Percentiles rank a stretch among this genome's conserved stretches.
Evolutionary conservation across 2,329 filamentous ascomycete genomes (phyloP).

Genomic region (Orbilia quercus): DNA sequence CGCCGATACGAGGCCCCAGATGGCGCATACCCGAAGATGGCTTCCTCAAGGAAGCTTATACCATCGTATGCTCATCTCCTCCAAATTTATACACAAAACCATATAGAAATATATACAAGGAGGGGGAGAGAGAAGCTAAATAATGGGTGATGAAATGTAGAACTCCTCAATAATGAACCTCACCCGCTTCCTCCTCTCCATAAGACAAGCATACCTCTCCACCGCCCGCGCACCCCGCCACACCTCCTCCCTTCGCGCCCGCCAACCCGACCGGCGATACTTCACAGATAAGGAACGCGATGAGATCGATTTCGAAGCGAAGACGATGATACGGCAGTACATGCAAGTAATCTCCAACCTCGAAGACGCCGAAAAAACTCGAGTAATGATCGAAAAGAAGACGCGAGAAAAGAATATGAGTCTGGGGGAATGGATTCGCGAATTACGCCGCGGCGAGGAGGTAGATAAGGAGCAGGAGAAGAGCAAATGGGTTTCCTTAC

Average conservation of each 20-base stretch:
- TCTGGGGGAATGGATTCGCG: conserved; percentile 70
- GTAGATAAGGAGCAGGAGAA: conserved; percentile 78
- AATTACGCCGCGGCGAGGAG: conserved; percentile 73
- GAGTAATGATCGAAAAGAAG: conserved; percentile 78
- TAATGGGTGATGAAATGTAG: no score
- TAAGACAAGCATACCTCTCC: conserved; percentile 91
- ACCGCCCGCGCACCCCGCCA: conserved; percentile 74
- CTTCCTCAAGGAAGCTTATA: conserved; percentile 92
- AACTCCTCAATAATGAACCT: conserved; percentile 86
- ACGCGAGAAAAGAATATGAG: conserved; percentile 78
- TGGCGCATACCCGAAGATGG: conserved; percentile 72
- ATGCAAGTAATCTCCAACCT: conserved; percentile 83
- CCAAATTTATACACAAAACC: no score
- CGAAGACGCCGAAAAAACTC: conserved; percentile 82
- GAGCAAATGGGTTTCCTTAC: conserved; percentile 73
- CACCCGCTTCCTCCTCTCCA: conserved; percentile 80
- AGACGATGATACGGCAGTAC: conserved; percentile 84
- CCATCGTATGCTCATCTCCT: conserved; percentile 72
- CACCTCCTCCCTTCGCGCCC: conserved; percentile 66
- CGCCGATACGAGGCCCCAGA: conserved; percentile 55
- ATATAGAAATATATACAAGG: no score
- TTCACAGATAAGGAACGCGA: conserved; percentile 86
- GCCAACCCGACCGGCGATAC: conserved; percentile 67
- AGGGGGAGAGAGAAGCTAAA: conserved; percentile 31
- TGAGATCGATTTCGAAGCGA: conserved; percentile 86